Base-by-base conservation (phyloP, 306 rosid species). In the Echinosophora koreensis region DNA sequence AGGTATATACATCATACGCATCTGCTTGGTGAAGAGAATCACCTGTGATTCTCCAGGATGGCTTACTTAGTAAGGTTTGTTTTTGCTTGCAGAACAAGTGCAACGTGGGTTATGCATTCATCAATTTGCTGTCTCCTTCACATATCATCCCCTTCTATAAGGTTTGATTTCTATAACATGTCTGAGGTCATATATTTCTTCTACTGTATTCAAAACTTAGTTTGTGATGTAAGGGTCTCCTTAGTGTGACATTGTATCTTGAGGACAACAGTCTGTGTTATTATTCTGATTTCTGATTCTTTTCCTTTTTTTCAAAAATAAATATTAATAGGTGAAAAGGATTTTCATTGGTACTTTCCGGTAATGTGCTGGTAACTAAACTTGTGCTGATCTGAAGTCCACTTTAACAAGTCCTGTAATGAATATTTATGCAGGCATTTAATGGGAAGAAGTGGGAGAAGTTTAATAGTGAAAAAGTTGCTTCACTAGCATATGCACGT, bases 361-460 rank as follows among this genome's bases (percentile, higher is more conserved):
- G 56, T 57, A 30, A 50, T 58, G 42, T 66, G 77, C 63, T 47
- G 35, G 57, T 68, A 12, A 49, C 47, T 74, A 30, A 46, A 64
- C 62, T 46, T 75, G 71, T 49, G 17, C n/a, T 59, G 30, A 8
- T 68, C 35, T 14, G 66, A 51, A 47, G 62, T 49, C 14, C 14
- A 1, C 10, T 60, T 52, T 42, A 66, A 79, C 13, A 44, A 47
- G 70, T 71, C 41, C 6, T 52, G 11, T 62, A 51, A 22, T 71
- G 55, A 46, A 75, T 47, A 17, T 80, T 59, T 50, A 8, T 83
- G 78, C 83, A 94, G 98, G 97, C 96, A 66, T 91, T 94, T 79
- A 92, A 91, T 69, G 96, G 97, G 73, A 94, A 89, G 86, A 94
- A 86, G 86, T 94, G 98, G 97, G 98, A 92, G 83, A 91, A 89